Base-by-base conservation (phyloP, 495 filamentous ascomycete species). In the Tuber calosporum region DNA sequence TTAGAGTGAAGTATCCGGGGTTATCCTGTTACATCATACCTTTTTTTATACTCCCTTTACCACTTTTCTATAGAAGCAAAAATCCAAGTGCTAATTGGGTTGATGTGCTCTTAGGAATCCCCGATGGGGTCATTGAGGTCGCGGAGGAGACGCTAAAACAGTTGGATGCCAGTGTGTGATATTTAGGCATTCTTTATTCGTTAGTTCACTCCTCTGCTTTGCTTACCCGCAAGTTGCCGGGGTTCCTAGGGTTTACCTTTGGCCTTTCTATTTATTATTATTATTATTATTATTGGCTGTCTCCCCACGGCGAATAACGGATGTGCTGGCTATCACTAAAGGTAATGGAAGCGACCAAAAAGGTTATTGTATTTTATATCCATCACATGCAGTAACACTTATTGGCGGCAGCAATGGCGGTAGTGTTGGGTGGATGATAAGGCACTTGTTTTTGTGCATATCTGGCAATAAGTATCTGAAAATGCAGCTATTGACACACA, bases 81-180 rank as follows among this genome's bases (percentile, higher is more conserved):
- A 34, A 62, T 62, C 11, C 30, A 6, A 6, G 26, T 34, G 30
- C 53, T 62, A 15, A 62, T 26, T 26, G 53, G 7, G 53, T 4
- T 30, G 53, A 13, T 1, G 26, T 43, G 30, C 43, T 19, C 36
- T 19, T 66, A 78, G 76, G 76, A 3, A 77, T 78, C 15, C 76
- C 76, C 17, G 75, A 73, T 39, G 73, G 75, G 15, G 70, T 75
- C 2, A 78, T 78, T 42, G 70, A 38, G 38, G 37, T 78, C 30
- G 76, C 76, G 17, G 75, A 77, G 39, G 71, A 78, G 45, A 68
- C 68, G 17, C 62, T 78, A 30, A 11, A 7, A 66, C 43, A 4
- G 39, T 66, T 75, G 22, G 67, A 74, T 34, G 53, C 26, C 34
- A 19, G 53, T 34, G 53, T 13, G 26, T 1, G 13, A 17, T 62